phyloP scores from a whole-genome alignment of 2,329 filamentous ascomycete species.

The Pseudogymnoascus sp. region DNA sequence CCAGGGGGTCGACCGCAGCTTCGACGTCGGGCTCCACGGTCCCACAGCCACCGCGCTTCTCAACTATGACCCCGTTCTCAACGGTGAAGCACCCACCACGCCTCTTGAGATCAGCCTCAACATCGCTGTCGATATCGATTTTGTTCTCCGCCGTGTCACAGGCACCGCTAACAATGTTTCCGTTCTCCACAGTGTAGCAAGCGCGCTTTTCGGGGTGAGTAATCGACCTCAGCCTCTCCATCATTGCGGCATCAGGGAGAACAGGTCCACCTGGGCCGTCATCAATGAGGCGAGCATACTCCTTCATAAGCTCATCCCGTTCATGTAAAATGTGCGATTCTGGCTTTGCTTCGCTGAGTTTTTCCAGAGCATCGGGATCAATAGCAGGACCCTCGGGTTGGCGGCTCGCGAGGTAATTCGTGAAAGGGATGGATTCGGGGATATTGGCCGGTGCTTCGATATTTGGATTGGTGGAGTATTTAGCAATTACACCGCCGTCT shows the following conservation, averaged over 20 bases:
- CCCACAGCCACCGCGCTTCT: background rate
- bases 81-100: background rate
- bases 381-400: background rate
- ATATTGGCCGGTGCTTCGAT: background rate
- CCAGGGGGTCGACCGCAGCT: background rate
- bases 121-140: background rate
- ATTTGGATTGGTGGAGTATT: background rate
- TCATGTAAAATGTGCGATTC: background rate
- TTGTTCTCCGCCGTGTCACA: background rate
- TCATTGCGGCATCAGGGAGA: background rate
- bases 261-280: background rate
- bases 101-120: background rate
- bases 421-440: background rate
- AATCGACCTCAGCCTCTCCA: background rate
- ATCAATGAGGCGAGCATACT: background rate
- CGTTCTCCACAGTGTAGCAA: background rate
- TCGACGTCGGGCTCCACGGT: background rate
- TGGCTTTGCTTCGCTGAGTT: background rate
- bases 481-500: background rate
- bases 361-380: background rate
- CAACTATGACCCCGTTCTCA: background rate
- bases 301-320: background rate
- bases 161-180: background rate
- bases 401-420: background rate
- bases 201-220: background rate